Conservation (phyloP, 169 alveolate genomes). For the Fabrea salina region DNA sequence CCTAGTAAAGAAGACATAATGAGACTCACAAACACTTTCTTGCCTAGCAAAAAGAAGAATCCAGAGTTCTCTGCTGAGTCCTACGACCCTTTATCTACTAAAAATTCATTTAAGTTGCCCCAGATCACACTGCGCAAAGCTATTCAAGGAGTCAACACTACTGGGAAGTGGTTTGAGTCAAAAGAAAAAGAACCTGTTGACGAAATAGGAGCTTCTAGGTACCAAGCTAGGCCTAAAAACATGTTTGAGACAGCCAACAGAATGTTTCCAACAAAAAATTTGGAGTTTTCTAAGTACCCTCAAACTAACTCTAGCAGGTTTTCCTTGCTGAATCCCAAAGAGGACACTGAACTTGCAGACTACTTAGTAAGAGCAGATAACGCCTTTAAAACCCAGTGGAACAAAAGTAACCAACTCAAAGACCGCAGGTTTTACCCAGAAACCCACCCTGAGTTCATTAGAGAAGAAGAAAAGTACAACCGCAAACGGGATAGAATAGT, state of each 20-base stretch:
- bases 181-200: background rate
- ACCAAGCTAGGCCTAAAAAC: background rate
- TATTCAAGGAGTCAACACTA: slow-evolving; percentile 1
- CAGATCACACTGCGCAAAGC: background rate
- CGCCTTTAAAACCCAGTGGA: slow-evolving; percentile 27
- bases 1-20: no score
- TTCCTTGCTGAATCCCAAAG: background rate
- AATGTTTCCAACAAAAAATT: slow-evolving; percentile 16
- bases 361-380: slow-evolving; percentile 15
- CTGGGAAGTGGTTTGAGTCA: background rate
- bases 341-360: slow-evolving; percentile 7
- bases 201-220: background rate
- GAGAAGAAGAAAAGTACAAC: background rate
- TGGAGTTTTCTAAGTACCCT: slow-evolving; percentile 5
- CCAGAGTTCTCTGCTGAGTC: no score
- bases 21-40: no score
- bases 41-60: no score
- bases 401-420: slow-evolving; percentile 12
- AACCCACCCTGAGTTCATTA: slow-evolving; percentile 31
- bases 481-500: slow-evolving; percentile 18
- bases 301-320: background rate
- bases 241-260: background rate
- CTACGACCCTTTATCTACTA: background rate
- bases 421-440: slow-evolving; percentile 27
- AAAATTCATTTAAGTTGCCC: background rate